Evolutionary conservation across 192 early-diverging fungal species (phyloP), one percentile per base, ranked within the genome.

Genomic region (Coemansia aciculifera): DNA sequence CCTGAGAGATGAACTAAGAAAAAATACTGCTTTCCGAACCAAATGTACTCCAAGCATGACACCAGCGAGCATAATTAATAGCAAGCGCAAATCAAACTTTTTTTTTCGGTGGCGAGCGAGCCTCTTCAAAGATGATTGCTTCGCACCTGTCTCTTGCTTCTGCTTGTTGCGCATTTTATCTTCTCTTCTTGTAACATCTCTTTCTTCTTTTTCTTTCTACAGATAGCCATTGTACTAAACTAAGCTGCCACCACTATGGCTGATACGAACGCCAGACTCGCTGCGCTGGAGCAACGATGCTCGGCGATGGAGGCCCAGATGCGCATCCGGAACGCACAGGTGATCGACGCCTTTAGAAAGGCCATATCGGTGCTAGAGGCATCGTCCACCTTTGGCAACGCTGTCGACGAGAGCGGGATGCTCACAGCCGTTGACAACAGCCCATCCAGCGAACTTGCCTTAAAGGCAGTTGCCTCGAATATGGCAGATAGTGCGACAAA

Each of bases 301-400:
- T 9, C 66, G 2, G 8, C 42, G 42, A 21, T 57, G 38, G 56
- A 42, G 32, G 32, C 42, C 29, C 66, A 67, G 57, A 24, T 67
- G 56, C 24, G 32, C 31, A 12, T 29, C 10, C 56, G 36, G 11
- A 57, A 24, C 15, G 39, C 44, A n/a, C 23, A 29, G n/a, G 31
- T 67, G 11, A 27, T 67, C 17, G 17, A 43, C 7, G 37, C 32
- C 6, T 67, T 67, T 37, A 52, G 19, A 31, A 52, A 24, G 54
- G 66, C 66, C 59, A 60, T 60, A 38, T n/a, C 36, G 21, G 59
- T 36, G 11, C 59, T 60, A 15, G 59, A 60, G 21, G 36, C 34
- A 5, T 21, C 59, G 8, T 32, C 59, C n/a, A 11, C 36, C 32
- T 36, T 23, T 12, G 11, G 19, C 59, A 39, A 3, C 7, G 19